Percentiles rank a stretch among this genome's conserved stretches.
Evolutionary conservation across 2,329 filamentous ascomycete species (phyloP).

Genomic region (Helotiales sp.): DNA sequence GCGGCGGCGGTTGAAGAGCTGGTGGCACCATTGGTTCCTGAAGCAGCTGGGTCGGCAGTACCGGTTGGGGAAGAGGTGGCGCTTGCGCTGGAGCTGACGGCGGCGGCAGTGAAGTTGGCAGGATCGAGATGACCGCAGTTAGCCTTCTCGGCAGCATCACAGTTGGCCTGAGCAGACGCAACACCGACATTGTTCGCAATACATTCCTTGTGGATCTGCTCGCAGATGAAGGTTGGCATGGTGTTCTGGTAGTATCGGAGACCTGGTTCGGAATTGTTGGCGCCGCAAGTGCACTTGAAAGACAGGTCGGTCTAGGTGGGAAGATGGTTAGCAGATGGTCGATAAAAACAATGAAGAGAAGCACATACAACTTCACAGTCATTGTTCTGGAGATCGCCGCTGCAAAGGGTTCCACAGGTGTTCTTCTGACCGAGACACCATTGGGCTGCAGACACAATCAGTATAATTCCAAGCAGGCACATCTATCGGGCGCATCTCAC

Average conservation of each 20-base stretch:
- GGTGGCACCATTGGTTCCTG: slow-evolving; percentile 38
- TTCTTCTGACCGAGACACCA: slow-evolving; percentile 66
- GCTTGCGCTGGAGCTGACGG: slow-evolving; percentile 48
- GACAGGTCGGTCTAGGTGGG: slow-evolving; percentile 51
- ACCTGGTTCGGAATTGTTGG: slow-evolving; percentile 58
- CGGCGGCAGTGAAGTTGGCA: slow-evolving; percentile 38
- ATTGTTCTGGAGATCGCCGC: slow-evolving; percentile 54
- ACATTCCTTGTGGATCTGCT: slow-evolving; percentile 55
- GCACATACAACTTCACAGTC: slow-evolving; percentile 60
- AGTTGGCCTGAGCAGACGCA: slow-evolving; percentile 51
- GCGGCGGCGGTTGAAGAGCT: slow-evolving; percentile 48
- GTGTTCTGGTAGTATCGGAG: slow-evolving; percentile 60
- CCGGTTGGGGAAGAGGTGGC: slow-evolving; percentile 39
- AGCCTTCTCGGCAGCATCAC: slow-evolving; percentile 48
- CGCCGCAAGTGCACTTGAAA: slow-evolving; percentile 61
- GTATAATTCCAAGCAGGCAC: slow-evolving; percentile 4
- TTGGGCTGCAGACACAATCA: slow-evolving; percentile 44
- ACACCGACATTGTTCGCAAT: slow-evolving; percentile 52
- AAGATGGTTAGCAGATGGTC: slow-evolving; percentile 17
- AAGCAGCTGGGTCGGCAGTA: slow-evolving; percentile 37
- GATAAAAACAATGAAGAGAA: not conserved
- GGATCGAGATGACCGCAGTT: slow-evolving; percentile 55
- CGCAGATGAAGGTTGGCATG: slow-evolving; percentile 65
- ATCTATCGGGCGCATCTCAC: slow-evolving; percentile 25
- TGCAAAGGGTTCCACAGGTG: slow-evolving; percentile 65